These are phyloP conservation scores for Cicer arietinum DNA, from an alignment of 306 rosid genomes.

Conservation along the genomic window DNA sequence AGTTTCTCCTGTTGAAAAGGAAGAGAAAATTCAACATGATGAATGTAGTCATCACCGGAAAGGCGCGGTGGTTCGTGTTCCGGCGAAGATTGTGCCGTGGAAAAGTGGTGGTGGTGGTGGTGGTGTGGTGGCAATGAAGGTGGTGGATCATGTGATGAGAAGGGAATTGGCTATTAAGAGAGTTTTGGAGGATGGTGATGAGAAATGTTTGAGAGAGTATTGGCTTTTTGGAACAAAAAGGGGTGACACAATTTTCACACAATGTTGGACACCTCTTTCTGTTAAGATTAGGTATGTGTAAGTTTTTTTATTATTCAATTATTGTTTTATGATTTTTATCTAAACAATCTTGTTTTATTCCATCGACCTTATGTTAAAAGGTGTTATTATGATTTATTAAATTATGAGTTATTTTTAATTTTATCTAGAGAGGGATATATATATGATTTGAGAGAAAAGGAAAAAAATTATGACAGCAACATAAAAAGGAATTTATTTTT, in stretches of 20 bases:
- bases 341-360: not conserved
- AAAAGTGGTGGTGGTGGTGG: slow-evolving; percentile 46
- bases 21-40: slow-evolving; percentile 40
- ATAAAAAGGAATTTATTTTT: too few species aligned
- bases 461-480: not conserved
- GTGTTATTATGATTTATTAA: not conserved
- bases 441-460: not conserved
- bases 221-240: slow-evolving; percentile 58
- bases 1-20: slow-evolving; percentile 42
- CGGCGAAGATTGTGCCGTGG: slow-evolving; percentile 63
- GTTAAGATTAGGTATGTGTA: slow-evolving; percentile 62
- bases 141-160: slow-evolving; percentile 61
- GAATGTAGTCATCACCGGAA: slow-evolving; percentile 43
- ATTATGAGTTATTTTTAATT: not conserved
- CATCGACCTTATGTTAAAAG: not conserved
- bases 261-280: slow-evolving; percentile 74
- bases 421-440: not conserved
- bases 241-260: slow-evolving; percentile 80
- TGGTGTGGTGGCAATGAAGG: slow-evolving; percentile 19
- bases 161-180: slow-evolving; percentile 73
- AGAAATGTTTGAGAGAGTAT: slow-evolving; percentile 55
- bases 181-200: slow-evolving; percentile 60
- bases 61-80: slow-evolving; percentile 59
- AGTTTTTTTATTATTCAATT: not conserved
- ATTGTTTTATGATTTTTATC: not conserved